Base-by-base conservation (phyloP, 1,284 basidiomycete species). In the Malassezia sp. region DNA sequence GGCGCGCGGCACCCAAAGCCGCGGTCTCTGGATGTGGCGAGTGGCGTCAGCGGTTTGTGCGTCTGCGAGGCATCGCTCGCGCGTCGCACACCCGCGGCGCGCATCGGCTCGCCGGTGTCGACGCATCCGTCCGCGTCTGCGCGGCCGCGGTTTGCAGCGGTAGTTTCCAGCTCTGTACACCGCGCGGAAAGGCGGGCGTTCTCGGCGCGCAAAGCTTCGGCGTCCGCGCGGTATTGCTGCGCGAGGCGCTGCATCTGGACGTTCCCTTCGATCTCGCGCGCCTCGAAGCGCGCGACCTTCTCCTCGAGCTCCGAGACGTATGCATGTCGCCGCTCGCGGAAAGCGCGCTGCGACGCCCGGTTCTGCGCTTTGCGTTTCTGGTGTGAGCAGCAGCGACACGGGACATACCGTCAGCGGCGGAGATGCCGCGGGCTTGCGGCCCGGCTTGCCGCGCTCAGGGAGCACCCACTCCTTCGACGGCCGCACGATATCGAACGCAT, bases 301-400 rank as follows among this genome's bases (percentile, higher is more conserved):
- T 49, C 46, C 21, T 65, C 61, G 18, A 63, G 52, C 37, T 63
- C 59, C 10, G 56, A 52, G 45, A 65, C 59, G 48, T 65, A 62
- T 26, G 57, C 56, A 45, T 63, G 55, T 2, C 62, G 39, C 5
- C 63, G 45, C 35, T 64, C 63, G 12, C 63, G 56, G 31, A 67
- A 67, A 0, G 63, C 63, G 7, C 63, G 56, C 27, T 67, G 63
- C 0, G 63, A 63, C 0, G 59, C 60, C 2, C 63, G 60, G 36
- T 67, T 67, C 46, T 63, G 57, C 0, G 61, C 59, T 44, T 68
- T 66, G 33, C 67, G 65, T 39, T 70, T 70, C 53, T 53, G 37
- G n/a, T 15, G 6, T 24, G 12, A 9, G 23, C 3, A 33, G 30
- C 18, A 12, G 17, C n/a, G 8, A 36, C 21, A 9, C 1, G 18